Percentiles rank a stretch among this genome's conserved stretches.
Conservation (phyloP, 345 rosid genomes). For the Corchorus olitorius region DNA sequence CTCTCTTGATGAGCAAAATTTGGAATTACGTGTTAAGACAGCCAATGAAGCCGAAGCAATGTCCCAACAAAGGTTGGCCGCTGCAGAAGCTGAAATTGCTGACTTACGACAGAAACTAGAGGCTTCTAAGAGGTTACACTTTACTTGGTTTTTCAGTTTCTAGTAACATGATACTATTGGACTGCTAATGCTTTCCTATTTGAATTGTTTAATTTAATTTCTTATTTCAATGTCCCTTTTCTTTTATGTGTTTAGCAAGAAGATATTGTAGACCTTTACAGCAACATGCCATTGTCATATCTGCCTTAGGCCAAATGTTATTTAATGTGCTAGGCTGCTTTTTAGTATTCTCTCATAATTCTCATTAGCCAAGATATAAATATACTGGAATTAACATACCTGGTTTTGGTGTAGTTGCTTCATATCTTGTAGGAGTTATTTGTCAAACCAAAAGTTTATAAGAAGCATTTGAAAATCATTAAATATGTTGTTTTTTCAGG, state of each 20-base stretch:
- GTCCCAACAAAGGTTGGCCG: slow-evolving; percentile 92
- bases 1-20: slow-evolving; percentile 82
- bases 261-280: not conserved
- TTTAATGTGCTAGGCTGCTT: not conserved
- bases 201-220: too few relatives aligned
- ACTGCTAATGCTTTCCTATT: too few relatives aligned
- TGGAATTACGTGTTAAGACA: slow-evolving; percentile 87
- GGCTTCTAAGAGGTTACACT: slow-evolving; percentile 70
- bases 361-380: not conserved
- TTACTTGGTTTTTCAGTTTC: not conserved
- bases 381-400: not conserved
- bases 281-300: not conserved
- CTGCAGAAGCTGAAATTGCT: slow-evolving; percentile 98
- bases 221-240: too few relatives aligned
- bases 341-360: not conserved
- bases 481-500: slow-evolving; percentile 47
- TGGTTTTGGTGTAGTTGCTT: not conserved
- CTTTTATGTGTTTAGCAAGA: not conserved
- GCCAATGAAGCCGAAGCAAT: slow-evolving; percentile 97
- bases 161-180: too few relatives aligned
- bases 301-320: not conserved
- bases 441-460: not conserved
- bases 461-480: not conserved
- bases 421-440: not conserved
- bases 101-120: slow-evolving; percentile 85